These are phyloP conservation scores for Thalassiosira profunda DNA, from an alignment of 108 stramenopile species.

Conservation along the genomic window DNA sequence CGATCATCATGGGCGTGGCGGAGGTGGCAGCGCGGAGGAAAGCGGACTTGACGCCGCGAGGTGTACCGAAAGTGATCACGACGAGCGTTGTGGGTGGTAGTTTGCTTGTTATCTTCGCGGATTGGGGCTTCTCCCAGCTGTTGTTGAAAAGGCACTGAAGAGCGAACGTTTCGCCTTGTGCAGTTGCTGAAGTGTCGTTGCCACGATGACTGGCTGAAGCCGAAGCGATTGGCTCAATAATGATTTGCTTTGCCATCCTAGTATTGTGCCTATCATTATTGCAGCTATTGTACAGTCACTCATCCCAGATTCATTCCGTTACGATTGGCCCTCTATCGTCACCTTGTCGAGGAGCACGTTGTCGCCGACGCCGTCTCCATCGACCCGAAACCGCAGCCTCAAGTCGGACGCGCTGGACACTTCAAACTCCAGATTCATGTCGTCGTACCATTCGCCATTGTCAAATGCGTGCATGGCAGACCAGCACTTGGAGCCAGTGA, in stretches of 20 bases:
- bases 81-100: conserved; percentile 69
- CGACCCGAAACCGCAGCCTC: background rate
- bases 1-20: conserved; percentile 70
- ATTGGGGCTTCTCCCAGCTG: conserved; percentile 86
- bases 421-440: background rate
- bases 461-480: background rate
- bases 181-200: conserved; percentile 8
- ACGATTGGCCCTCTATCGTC: background rate
- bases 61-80: conserved; percentile 81
- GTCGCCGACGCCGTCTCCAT: background rate
- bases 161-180: too few relatives aligned
- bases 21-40: conserved; percentile 58
- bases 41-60: conserved; percentile 71
- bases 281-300: too few relatives aligned
- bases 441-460: background rate
- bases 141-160: conserved; percentile 54
- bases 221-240: too few relatives aligned
- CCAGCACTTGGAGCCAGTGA: conserved; percentile 3
- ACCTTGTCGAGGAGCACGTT: background rate
- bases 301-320: too few relatives aligned
- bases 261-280: too few relatives aligned
- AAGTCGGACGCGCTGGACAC: background rate
- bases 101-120: conserved; percentile 78
- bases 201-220: too few relatives aligned
- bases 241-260: too few relatives aligned